Evolutionary conservation across 163 green algal species (phyloP).

Genomic region (Scenedesmus sp.): DNA sequence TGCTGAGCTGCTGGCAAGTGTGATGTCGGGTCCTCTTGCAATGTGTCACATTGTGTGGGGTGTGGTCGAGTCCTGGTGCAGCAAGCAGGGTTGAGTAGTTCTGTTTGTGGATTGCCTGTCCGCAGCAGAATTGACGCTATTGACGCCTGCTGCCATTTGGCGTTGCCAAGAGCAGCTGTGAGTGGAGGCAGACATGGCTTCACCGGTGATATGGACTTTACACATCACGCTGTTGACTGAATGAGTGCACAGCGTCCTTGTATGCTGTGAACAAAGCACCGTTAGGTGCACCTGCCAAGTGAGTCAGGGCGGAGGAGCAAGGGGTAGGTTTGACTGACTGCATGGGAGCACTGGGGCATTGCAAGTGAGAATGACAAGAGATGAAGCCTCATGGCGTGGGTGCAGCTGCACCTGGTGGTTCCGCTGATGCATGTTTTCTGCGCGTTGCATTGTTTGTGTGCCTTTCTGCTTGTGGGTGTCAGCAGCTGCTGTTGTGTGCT

Average conservation of each 20-base stretch:
- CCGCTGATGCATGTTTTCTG: neutral
- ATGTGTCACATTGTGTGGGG: neutral
- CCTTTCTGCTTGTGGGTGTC: neutral
- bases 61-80: neutral
- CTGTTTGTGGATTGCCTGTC: neutral
- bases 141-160: neutral
- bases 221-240: neutral
- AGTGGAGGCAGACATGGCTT: neutral
- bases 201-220: neutral
- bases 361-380: neutral
- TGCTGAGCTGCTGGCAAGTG: too few species aligned
- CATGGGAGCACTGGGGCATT: neutral
- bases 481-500: neutral
- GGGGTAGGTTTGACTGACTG: neutral
- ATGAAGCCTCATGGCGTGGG: neutral
- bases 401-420: neutral
- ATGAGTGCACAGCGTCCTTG: neutral
- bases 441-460: neutral
- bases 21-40: neutral
- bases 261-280: neutral
- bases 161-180: neutral
- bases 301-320: neutral
- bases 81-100: neutral
- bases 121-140: neutral
- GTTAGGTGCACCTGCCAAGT: neutral